Conservation (phyloP, 495 filamentous ascomycete genomes). For the Bathelium albidoporum region DNA sequence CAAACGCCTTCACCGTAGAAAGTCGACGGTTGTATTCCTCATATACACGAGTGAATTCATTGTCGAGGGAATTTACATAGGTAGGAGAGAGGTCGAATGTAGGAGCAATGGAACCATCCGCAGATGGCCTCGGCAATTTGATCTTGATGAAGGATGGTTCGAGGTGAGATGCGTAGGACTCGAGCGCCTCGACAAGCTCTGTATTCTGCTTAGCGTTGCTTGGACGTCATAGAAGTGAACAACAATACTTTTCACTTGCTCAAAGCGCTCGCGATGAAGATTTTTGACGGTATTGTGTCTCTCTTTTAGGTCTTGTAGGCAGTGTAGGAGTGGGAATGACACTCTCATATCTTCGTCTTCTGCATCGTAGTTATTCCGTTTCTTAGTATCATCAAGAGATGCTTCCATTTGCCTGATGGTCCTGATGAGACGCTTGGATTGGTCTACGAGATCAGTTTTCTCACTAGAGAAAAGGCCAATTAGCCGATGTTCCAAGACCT, state of each 20-base stretch:
- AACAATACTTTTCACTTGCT: constrained; percentile 79
- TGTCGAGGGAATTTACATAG: constrained; percentile 80
- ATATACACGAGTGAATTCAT: constrained; percentile 85
- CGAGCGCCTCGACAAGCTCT: constrained; percentile 88
- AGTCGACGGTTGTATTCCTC: constrained; percentile 85
- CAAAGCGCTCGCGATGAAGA: constrained; percentile 77
- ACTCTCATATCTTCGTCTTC: constrained; percentile 59
- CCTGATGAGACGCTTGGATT: constrained; percentile 76
- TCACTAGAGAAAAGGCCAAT: constrained; percentile 44
- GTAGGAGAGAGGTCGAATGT: constrained; percentile 79
- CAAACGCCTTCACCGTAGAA: constrained; percentile 57
- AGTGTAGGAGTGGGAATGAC: constrained; percentile 69
- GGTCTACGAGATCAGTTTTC: constrained; percentile 75
- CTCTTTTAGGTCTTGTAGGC: constrained; percentile 69
- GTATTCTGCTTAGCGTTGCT: constrained; percentile 8
- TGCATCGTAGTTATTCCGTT: constrained; percentile 48
- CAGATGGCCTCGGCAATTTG: constrained; percentile 65
- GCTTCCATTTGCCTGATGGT: constrained; percentile 86
- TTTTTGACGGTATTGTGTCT: constrained; percentile 71
- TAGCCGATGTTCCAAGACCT: constrained; percentile 6
- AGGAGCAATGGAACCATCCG: constrained; percentile 62
- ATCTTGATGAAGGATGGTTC: constrained; percentile 76
- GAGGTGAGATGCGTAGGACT: constrained; percentile 90
- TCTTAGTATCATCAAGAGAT: constrained; percentile 67
- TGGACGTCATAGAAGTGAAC: constrained; percentile 20